These are phyloP conservation scores for Lactarius pseudohatsudake DNA, from an alignment of 768 basidiomycete genomes.

Conservation along the genomic window DNA sequence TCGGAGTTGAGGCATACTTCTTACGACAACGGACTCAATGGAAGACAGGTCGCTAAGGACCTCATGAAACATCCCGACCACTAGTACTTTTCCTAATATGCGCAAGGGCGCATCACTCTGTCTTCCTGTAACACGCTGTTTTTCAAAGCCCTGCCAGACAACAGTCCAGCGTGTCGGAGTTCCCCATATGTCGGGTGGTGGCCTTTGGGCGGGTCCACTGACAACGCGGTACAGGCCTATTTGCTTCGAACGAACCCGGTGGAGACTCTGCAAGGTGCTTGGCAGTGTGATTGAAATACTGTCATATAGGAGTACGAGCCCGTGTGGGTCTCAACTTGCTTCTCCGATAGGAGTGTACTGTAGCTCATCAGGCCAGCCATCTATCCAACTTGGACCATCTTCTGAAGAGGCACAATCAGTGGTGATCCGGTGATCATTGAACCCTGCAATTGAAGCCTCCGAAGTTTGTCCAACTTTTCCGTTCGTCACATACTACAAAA, in stretches of 20 bases:
- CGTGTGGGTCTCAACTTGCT: not conserved
- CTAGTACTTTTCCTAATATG: slow-evolving; percentile 33
- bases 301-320: no score
- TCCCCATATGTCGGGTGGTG: slow-evolving; percentile 25
- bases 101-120: slow-evolving; percentile 27
- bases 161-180: slow-evolving; percentile 27
- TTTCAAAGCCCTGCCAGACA: no score
- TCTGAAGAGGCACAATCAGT: not conserved
- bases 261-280: no score
- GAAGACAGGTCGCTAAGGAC: no score
- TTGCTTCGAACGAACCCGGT: no score
- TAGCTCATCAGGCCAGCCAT: not conserved
- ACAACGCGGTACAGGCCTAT: no score
- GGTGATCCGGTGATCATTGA: not conserved
- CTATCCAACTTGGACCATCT: not conserved
- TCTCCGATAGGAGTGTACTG: not conserved
- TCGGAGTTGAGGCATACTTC: no score
- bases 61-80: slow-evolving; percentile 28
- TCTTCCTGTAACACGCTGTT: slow-evolving; percentile 26
- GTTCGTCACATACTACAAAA: not conserved
- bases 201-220: no score
- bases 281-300: not conserved
- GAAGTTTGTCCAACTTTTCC: not conserved
- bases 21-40: no score
- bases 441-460: not conserved